A percentile compares a stretch with the other conserved stretches of the same genome.
phyloP scores from a whole-genome alignment of 805 yeast species.

The Myxozyma geophila region DNA sequence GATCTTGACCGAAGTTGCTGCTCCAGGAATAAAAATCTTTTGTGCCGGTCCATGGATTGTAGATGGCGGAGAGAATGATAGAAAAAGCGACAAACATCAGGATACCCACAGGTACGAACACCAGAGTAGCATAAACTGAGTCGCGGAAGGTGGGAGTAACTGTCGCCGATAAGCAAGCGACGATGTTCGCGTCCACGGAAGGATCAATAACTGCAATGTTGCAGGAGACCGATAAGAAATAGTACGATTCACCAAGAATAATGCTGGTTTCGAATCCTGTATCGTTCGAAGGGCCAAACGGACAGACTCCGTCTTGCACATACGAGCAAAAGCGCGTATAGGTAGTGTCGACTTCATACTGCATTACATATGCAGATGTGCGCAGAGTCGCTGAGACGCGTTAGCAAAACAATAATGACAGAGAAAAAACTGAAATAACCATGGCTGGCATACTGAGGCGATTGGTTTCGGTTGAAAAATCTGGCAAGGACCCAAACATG shows the following conservation, averaged over 20 bases:
- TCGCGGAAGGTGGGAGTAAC: slow-evolving; percentile 55
- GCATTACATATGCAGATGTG: slow-evolving; percentile 37
- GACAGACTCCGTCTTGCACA: slow-evolving; percentile 38
- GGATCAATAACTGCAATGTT: slow-evolving; percentile 41
- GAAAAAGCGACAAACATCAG: slow-evolving; percentile 41
- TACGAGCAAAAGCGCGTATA: slow-evolving; percentile 41
- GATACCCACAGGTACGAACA: slow-evolving; percentile 50
- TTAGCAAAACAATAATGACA: neutral
- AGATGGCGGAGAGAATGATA: slow-evolving; percentile 47
- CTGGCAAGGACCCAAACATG: slow-evolving; percentile 31
- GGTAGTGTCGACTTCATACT: slow-evolving; percentile 31
- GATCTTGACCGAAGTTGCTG: slow-evolving; percentile 63
- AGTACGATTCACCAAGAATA: slow-evolving; percentile 12
- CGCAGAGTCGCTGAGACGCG: slow-evolving; percentile 39
- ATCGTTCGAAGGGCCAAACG: slow-evolving; percentile 38
- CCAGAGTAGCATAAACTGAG: slow-evolving; percentile 49
- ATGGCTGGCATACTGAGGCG: slow-evolving; percentile 27
- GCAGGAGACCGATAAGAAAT: slow-evolving; percentile 38
- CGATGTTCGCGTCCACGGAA: slow-evolving; percentile 36
- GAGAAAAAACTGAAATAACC: neutral
- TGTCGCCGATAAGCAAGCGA: slow-evolving; percentile 56
- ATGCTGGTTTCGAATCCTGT: slow-evolving; percentile 17
- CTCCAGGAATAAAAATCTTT: slow-evolving; percentile 57
- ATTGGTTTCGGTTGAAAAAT: slow-evolving; percentile 28
- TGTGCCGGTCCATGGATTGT: slow-evolving; percentile 63